Base-by-base conservation (phyloP, 2,329 filamentous ascomycete genomes). In the Fusarium foetens region DNA sequence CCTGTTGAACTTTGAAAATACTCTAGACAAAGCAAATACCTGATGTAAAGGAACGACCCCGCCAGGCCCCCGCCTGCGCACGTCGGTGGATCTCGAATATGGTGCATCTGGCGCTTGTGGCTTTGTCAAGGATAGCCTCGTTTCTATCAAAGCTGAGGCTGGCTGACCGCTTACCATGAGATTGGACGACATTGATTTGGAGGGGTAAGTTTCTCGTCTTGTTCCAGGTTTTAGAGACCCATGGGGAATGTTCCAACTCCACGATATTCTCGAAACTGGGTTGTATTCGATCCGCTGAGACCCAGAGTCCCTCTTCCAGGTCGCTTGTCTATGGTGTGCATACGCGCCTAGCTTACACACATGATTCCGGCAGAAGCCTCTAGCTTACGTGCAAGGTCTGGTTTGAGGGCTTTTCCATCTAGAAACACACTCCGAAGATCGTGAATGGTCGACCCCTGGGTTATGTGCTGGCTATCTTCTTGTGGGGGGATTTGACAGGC, bases 91-190 rank as follows among this genome's bases (percentile, higher is more conserved):
- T 46, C 62, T 52, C 27, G 60, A 54, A 49, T 67, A 59, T 66
- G 52, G 33, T 73, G 43, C 54, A 72, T 72, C 57, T 60, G 59
- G 52, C 64, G 64, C 64, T 68, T 61, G 41, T 49, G 62, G 45
- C 74, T 53, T 39, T 63, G 68, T 66, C 71, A 75, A 68, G 75
- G 76, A 77, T 77, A 76, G 71, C 76, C 76, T 77, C 74, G 74
- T 73, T 70, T 69, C 64, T 46, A 31, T 46, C 48, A 48, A 66
- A 74, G 63, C 68, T 68, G 75, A 78, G 76, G 76, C 76, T 78
- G 76, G 72, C 75, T 78, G 76, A 78, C 76, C 76, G 76, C 76
- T 71, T 57, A 63, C 58, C 46, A 62, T 51, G 43, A 69, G 63
- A 74, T 67, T 68, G 68, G 73, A 76, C 73, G 66, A 64, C 66